phyloP scores from a whole-genome alignment of 164 flowering plant species.

The Nymphaea thermarum region DNA sequence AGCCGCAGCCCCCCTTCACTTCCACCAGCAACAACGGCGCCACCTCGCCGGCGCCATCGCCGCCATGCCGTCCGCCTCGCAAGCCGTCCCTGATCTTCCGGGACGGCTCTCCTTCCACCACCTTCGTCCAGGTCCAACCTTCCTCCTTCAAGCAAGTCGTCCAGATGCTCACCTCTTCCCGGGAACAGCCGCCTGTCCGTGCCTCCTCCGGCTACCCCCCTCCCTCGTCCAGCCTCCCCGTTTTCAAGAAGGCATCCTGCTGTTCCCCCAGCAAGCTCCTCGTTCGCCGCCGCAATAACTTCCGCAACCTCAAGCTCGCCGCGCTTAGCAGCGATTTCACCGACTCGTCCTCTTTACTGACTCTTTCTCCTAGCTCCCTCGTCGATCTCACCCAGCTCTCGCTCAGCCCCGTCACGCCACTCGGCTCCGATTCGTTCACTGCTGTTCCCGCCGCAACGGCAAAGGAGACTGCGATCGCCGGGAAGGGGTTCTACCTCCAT shows the following conservation, averaged over 20 bases:
- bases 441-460: constrained; percentile 11
- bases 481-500: constrained; percentile 78
- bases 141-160: constrained; percentile 86
- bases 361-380: constrained; percentile 61
- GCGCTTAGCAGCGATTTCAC: neutral
- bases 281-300: constrained; percentile 45
- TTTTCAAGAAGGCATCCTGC: constrained; percentile 5
- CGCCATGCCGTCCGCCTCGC: neutral
- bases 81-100: neutral
- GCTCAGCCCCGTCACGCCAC: constrained; percentile 84
- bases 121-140: constrained; percentile 89
- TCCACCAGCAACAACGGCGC: neutral
- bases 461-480: constrained; percentile 84
- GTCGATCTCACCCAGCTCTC: constrained; percentile 73
- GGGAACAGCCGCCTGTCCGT: constrained; percentile 27
- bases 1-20: neutral
- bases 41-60: neutral
- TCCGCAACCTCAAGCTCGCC: constrained; percentile 32
- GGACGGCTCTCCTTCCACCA: constrained; percentile 36
- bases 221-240: neutral
- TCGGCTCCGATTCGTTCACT: constrained; percentile 35
- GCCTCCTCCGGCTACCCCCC: constrained; percentile 17
- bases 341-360: constrained; percentile 1
- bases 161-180: constrained; percentile 76
- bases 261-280: constrained; percentile 78